A percentile compares a stretch with the other conserved stretches of the same genome.
These are phyloP conservation scores for Metschnikowia cerradonensis DNA, from an alignment of 805 yeast species.

Conservation along the genomic window DNA sequence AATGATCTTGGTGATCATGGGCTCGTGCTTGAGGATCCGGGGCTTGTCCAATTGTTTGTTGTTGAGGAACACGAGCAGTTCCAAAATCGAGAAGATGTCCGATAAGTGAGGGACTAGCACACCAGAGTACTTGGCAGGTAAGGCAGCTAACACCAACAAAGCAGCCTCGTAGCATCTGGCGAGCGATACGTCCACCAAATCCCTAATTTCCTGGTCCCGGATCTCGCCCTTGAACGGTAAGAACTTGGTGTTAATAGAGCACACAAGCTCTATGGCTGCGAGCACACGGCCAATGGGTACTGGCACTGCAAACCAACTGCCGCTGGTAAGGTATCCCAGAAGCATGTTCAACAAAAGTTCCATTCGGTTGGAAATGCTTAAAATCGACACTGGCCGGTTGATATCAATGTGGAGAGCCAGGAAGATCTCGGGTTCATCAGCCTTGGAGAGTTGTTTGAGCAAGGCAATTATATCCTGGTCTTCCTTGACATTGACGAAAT, in stretches of 20 bases:
- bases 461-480: constrained; percentile 47
- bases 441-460: constrained; percentile 31
- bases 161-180: constrained; percentile 44
- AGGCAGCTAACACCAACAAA: constrained; percentile 35
- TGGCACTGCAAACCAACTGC: constrained; percentile 52
- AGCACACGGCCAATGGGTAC: constrained; percentile 63
- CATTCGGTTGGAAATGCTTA: constrained; percentile 50
- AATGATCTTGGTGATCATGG: constrained; percentile 36
- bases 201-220: constrained; percentile 48
- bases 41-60: constrained; percentile 28
- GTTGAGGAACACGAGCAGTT: constrained; percentile 54
- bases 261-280: constrained; percentile 48
- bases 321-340: constrained; percentile 40
- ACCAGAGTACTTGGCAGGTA: constrained; percentile 36
- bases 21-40: constrained; percentile 35
- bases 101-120: constrained; percentile 45
- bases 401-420: constrained; percentile 56
- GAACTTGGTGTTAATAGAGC: constrained; percentile 52
- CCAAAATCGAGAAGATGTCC: constrained; percentile 51
- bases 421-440: constrained; percentile 27
- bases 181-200: constrained; percentile 42
- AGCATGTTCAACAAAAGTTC: constrained; percentile 39
- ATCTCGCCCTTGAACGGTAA: constrained; percentile 57
- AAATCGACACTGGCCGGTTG: constrained; percentile 48
- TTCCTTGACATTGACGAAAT: constrained; percentile 52